Evolutionary conservation across 2,329 filamentous ascomycete genomes (phyloP).

Genomic region (Drechslerella coelobrocha): DNA sequence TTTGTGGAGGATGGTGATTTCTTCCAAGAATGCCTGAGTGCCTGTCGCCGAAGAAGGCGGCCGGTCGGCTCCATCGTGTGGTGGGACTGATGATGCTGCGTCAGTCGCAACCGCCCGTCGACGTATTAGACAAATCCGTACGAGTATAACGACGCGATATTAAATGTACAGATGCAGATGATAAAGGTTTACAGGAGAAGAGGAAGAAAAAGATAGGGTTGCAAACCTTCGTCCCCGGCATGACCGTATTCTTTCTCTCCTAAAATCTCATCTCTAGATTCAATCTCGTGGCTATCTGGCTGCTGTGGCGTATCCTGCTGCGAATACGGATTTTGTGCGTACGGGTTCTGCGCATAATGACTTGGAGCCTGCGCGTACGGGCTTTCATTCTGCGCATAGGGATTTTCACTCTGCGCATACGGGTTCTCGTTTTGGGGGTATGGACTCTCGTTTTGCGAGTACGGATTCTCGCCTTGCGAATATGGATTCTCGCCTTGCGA

Average conservation of each 20-base stretch:
- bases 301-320: background rate
- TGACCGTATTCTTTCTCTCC: background rate
- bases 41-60: background rate
- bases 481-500: background rate
- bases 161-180: background rate
- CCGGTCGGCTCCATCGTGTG: background rate
- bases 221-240: background rate
- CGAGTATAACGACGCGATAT: background rate
- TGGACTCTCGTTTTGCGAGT: background rate
- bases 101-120: background rate
- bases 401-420: background rate
- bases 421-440: background rate
- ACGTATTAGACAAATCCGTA: too few relatives aligned
- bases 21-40: slow-evolving; percentile 27
- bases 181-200: background rate
- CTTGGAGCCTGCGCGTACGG: too few relatives aligned
- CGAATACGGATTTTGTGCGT: background rate
- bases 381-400: too few relatives aligned
- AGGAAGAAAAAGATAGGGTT: background rate
- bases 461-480: background rate
- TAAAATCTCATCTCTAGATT: background rate
- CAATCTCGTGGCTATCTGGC: background rate
- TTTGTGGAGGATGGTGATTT: slow-evolving; percentile 19
- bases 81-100: background rate
- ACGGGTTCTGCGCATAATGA: background rate